Evolutionary conservation across 2,329 filamentous ascomycete genomes (phyloP), one percentile per base, ranked within the genome.

Genomic region (Dryadomyces sulphureus): DNA sequence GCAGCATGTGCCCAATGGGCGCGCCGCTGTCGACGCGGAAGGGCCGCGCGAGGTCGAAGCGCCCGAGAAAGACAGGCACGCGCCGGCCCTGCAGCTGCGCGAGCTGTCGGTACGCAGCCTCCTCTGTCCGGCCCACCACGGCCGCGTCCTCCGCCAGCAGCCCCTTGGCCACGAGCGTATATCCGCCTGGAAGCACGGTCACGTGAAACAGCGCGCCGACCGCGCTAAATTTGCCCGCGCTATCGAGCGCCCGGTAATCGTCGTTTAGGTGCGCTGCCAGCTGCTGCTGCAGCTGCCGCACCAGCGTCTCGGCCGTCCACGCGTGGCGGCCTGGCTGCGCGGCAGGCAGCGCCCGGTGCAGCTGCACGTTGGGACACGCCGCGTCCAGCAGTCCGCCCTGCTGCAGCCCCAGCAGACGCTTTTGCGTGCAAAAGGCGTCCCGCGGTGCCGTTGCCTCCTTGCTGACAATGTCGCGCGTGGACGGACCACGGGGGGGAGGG

Each of bases 191-290:
- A 4, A 21, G 40, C 5, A 19, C 24, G 5, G 35, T 39, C 24
- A 47, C 41, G n/a, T 43, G 39, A 25, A 47, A 47, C 24, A 47
- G 20, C 25, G 45, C 36, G 19, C 45, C 45, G 9, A 47, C 35
- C 4, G 24, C 8, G 5, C 45, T 41, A 25, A 25, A 43, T 25
- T 39, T 12, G 16, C 45, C 40, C 17, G 34, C 24, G 16, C 34
- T 25, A 12, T 46, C 40, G 7, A 46, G 17, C 2, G 39, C 21
- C 12, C 39, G 14, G 12, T 39, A 22, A 19, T 27, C 27, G 41
- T 43, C 27, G 30, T 43, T 25, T 12, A 46, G 45, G 11, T 41
- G 30, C 5, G 6, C 1, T 5, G 45, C 27, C 11, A 46, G 24
- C 22, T 46, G 45, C 17, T 43, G 34, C 11, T 38, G 16, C 5